Evolutionary conservation across 2,329 filamentous ascomycete species (phyloP).

Genomic region (Teratosphaeria pseudoeucalypti): DNA sequence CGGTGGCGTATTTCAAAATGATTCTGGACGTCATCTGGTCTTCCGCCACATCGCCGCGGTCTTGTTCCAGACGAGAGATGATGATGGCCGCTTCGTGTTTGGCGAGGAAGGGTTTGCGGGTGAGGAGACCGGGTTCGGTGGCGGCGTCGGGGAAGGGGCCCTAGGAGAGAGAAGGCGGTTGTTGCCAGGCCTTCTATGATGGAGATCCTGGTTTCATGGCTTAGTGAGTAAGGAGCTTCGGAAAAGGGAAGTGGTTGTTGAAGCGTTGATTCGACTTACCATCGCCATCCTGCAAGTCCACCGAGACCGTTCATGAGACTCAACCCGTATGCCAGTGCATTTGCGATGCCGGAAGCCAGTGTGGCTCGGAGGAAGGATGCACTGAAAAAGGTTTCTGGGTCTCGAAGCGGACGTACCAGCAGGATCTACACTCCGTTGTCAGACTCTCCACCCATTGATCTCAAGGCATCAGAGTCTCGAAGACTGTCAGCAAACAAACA

Average conservation of each 20-base stretch:
- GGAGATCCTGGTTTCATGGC: background rate
- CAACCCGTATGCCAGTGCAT: slow-evolving; percentile 31
- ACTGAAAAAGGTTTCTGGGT: slow-evolving; percentile 30
- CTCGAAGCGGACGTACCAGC: slow-evolving; percentile 37
- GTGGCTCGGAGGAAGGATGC: slow-evolving; percentile 42
- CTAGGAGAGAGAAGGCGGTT: background rate
- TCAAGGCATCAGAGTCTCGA: background rate
- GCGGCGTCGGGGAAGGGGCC: background rate
- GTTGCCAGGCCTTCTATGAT: background rate
- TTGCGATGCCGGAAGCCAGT: slow-evolving; percentile 38
- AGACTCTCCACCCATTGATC: background rate
- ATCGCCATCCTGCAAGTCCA: background rate
- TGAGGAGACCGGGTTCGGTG: background rate
- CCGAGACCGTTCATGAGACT: background rate
- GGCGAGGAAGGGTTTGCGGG: background rate
- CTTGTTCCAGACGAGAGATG: background rate
- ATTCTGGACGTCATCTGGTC: background rate
- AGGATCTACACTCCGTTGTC: slow-evolving; percentile 31
- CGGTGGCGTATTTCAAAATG: background rate
- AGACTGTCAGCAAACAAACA: background rate
- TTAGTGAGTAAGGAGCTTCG: too few species aligned
- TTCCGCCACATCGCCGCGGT: background rate
- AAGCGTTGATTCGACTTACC: background rate
- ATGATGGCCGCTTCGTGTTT: background rate
- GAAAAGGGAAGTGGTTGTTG: background rate